Conservation (phyloP, 2,329 filamentous ascomycete genomes). For the Neonectria neomacrospora region DNA sequence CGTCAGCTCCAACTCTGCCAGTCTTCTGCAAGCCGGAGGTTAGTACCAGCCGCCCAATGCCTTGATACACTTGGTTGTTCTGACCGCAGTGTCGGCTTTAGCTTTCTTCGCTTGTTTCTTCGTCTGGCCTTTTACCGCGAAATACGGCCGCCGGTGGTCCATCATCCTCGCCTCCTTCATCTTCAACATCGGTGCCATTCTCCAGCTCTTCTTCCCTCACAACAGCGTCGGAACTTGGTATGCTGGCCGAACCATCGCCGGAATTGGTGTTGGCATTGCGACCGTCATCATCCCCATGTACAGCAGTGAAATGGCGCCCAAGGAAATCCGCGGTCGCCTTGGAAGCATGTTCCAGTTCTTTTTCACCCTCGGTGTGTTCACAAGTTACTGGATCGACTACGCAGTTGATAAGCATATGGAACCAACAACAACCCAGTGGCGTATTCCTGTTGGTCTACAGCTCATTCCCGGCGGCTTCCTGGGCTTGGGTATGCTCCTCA, state of each 20-base stretch:
- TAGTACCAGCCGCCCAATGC: slow-evolving; percentile 5
- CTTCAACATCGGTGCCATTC: slow-evolving; percentile 57
- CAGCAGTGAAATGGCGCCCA: slow-evolving; percentile 59
- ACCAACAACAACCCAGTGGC: slow-evolving; percentile 58
- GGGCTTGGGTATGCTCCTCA: slow-evolving; percentile 60
- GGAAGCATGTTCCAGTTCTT: slow-evolving; percentile 59
- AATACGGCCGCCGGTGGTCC: slow-evolving; percentile 54
- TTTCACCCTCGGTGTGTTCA: slow-evolving; percentile 56
- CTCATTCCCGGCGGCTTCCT: slow-evolving; percentile 59
- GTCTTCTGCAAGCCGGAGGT: slow-evolving; percentile 56
- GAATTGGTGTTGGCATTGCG: slow-evolving; percentile 52
- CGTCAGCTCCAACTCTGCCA: slow-evolving; percentile 54
- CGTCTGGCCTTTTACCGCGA: slow-evolving; percentile 56
- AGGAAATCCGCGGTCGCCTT: slow-evolving; percentile 56
- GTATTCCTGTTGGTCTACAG: slow-evolving; percentile 60
- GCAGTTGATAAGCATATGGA: slow-evolving; percentile 54
- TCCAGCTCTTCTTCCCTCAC: slow-evolving; percentile 52
- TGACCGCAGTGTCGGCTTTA: slow-evolving; percentile 25
- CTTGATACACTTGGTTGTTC: background rate
- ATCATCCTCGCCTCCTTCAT: slow-evolving; percentile 53
- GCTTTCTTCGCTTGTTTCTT: slow-evolving; percentile 58
- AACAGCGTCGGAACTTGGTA: slow-evolving; percentile 53
- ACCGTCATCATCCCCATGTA: slow-evolving; percentile 59
- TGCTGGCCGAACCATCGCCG: slow-evolving; percentile 51
- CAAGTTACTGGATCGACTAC: slow-evolving; percentile 59